Evolutionary conservation across 441 rosid species (phyloP), one percentile per base, ranked within the genome.

Genomic region (Croton laevigatus): DNA sequence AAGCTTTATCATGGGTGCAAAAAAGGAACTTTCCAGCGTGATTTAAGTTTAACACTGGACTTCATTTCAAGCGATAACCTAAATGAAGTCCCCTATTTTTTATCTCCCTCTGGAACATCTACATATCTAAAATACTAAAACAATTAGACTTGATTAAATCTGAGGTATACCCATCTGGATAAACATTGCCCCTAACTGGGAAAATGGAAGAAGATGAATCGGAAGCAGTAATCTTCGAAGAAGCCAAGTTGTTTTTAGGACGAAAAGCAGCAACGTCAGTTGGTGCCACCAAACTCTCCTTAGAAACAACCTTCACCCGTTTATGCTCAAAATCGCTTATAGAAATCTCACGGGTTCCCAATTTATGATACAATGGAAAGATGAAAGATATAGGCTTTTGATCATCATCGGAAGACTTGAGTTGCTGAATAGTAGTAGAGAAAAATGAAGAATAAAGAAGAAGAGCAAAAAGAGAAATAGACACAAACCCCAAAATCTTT

Each of bases 141-240:
- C 1, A 16, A 59, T 37, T 44, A 61, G 6, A 69, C 70, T 66
- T 66, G 27, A 55, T 48, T 19, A 34, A 69, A 51, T 55, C 69
- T 23, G 40, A 62, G 22, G 63, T 85, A 67, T 84, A 91, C 98
- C 97, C 98, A 80, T 90, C 91, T 53, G 97, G 93, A 84, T 70
- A 86, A 71, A 94, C 87, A 80, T 84, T 89, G 62, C 97, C 98
- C 58, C 75, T 81, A 13, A 87, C 87, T 22, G 97, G 98, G 45
- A 90, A 85, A 81, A 81, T 32, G 66, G 90, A 34, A 66, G 90
- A 34, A 72, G 96, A 82, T 68, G 91, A 73, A 78, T 79, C 91
- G 52, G 53, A 65, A 34, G 80, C 83, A 62, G 66, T 86, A 69
- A 78, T 73, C 37, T 67, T 83, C 37, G 79, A 73, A 68, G 80